A percentile compares a stretch with the other conserved stretches of the same genome.
Conservation (phyloP, 192 early-diverging fungal species). For the Coemansia sp. region DNA sequence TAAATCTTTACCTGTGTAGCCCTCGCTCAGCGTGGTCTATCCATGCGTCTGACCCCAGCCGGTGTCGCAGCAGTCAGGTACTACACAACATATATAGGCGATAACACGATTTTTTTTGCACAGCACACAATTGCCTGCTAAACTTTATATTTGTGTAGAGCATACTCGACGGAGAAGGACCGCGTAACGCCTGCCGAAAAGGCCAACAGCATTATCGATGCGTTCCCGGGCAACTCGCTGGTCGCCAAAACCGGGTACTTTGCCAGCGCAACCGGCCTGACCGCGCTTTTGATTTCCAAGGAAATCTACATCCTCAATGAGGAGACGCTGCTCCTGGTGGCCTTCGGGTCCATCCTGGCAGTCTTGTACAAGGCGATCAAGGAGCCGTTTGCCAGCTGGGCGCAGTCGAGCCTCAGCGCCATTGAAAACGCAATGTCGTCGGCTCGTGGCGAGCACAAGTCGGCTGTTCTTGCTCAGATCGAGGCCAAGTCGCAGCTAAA, state of each 20-base stretch:
- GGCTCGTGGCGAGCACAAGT: slow-evolving; percentile 90
- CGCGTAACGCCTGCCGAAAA: slow-evolving; percentile 63
- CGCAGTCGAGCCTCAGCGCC: slow-evolving; percentile 65
- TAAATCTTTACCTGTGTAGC: slow-evolving; percentile 23
- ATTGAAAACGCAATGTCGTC: slow-evolving; percentile 79
- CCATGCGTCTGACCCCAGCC: slow-evolving; percentile 48
- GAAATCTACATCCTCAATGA: slow-evolving; percentile 97
- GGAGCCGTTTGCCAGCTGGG: slow-evolving; percentile 82
- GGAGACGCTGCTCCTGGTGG: slow-evolving; percentile 82
- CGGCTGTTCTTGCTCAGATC: slow-evolving; percentile 85
- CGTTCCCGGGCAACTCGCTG: slow-evolving; percentile 86
- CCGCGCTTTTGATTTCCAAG: slow-evolving; percentile 90
- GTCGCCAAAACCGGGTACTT: slow-evolving; percentile 88
- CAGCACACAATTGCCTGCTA: too few relatives aligned
- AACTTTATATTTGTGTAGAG: slow-evolving; percentile 7
- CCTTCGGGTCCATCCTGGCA: slow-evolving; percentile 77
- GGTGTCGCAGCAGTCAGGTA: slow-evolving; percentile 44
- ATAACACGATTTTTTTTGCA: too few relatives aligned
- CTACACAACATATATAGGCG: not conserved
- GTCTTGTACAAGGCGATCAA: slow-evolving; percentile 77
- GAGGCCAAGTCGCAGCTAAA: slow-evolving; percentile 88
- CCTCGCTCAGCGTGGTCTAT: slow-evolving; percentile 49
- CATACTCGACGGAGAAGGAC: slow-evolving; percentile 41
- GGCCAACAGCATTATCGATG: slow-evolving; percentile 88
- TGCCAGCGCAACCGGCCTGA: slow-evolving; percentile 76